Conservation (phyloP, 768 basidiomycete species). For the Amanita inopinata region DNA sequence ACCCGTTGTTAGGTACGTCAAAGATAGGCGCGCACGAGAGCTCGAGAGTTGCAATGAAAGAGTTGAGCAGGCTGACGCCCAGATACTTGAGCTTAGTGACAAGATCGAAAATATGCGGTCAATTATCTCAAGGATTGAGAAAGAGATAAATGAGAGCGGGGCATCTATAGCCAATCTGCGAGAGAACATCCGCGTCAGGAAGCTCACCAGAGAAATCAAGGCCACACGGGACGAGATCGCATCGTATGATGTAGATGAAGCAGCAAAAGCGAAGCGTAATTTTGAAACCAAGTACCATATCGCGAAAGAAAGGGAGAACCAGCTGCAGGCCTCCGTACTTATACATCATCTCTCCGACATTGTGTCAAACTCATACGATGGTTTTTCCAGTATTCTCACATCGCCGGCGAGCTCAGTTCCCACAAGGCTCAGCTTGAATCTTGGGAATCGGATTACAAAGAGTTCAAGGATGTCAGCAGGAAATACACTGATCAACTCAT, state of each 20-base stretch:
- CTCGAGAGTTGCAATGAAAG: slow-evolving; percentile 49
- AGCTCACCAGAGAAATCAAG: slow-evolving; percentile 55
- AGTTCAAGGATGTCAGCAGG: slow-evolving; percentile 82
- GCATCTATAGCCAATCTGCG: slow-evolving; percentile 61
- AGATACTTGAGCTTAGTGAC: slow-evolving; percentile 26
- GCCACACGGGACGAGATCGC: slow-evolving; percentile 65
- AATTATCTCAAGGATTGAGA: slow-evolving; percentile 51
- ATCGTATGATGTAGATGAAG: slow-evolving; percentile 72
- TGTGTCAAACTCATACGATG: slow-evolving; percentile 1
- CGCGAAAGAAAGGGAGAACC: slow-evolving; percentile 64
- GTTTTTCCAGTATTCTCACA: slow-evolving; percentile 54
- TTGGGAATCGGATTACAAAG: slow-evolving; percentile 62
- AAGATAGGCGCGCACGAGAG: slow-evolving; percentile 51
- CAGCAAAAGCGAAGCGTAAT: slow-evolving; percentile 71
- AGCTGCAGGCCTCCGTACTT: slow-evolving; percentile 58
- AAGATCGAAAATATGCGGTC: slow-evolving; percentile 30
- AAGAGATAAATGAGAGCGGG: slow-evolving; percentile 71
- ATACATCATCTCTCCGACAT: background rate
- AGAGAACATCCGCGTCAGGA: slow-evolving; percentile 76
- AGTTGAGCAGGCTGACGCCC: slow-evolving; percentile 34
- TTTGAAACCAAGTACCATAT: slow-evolving; percentile 74
- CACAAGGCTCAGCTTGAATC: slow-evolving; percentile 56
- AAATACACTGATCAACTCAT: slow-evolving; percentile 86
- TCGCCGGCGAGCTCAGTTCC: slow-evolving; percentile 77
- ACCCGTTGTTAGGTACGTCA: slow-evolving; percentile 51